Evolutionary conservation across 805 yeast genomes (phyloP), one percentile per base, ranked within the genome.

Genomic region (Groenewaldozyma tartarivorans): DNA sequence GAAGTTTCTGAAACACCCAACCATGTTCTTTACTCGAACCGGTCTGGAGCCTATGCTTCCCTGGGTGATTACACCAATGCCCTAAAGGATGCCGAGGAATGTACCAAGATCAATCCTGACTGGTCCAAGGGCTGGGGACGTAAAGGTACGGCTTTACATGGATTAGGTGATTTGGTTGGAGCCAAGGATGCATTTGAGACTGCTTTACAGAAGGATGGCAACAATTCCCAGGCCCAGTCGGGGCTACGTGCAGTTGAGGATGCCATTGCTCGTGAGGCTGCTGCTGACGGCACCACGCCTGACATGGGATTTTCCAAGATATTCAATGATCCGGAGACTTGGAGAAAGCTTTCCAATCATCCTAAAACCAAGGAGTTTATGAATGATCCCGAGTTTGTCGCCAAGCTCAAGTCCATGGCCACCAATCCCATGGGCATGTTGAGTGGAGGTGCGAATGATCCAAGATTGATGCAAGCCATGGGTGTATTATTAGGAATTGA

Each of bases 121-220:
- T 92, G 97, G 97, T 87, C 96, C 18, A 92, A 92, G 64, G 98
- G 97, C 36, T 84, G 82, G 69, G 82, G 79, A 56, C 79, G 99
- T 63, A 81, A 82, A 29, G 99, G 85, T 45, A 88, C 96, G 49
- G 98, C 98, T 24, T 76, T 80, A 38, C 80, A 71, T 54, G 98
- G 98, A n/a, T 67, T 82, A 45, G 86, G 86, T 15, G 74, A 83
- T 45, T 71, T 79, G 38, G 87, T 82, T 22, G 82, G 75, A 18
- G 92, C 97, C 35, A 74, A 74, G 51, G 61, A 62, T 20, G 69
- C 81, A 20, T 90, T 86, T 63, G 67, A 77, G 48, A 80, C 81
- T 60, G 94, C 95, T 5, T 65, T 90, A 50, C 82, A 81, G 55
- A 61, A 87, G 44, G 97, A 90, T 52, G 72, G 92, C 20, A 40